Evolutionary conservation across 139 green algal genomes (phyloP), one percentile per base, ranked within the genome.

Genomic region (Eudorina sp.): DNA sequence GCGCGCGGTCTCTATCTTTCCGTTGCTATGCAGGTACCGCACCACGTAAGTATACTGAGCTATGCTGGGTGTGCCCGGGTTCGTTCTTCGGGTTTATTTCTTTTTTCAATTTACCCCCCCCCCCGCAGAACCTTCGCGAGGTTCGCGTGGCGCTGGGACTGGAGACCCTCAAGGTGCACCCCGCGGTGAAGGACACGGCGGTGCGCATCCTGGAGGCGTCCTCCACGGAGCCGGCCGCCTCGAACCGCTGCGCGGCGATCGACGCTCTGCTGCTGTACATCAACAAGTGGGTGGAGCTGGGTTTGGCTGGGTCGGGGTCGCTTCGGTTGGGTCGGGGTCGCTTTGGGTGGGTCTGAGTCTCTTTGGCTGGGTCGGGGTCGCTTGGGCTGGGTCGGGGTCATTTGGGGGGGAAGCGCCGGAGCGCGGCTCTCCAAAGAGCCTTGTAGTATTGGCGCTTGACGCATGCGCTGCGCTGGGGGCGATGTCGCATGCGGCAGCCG

Each of bases 211-310:
- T 88, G 46, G 83, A 88, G 83, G 83, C 18, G 8, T 16, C 19
- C 34, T 72, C 66, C 51, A 43, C 19, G 14, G 68, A 88, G 48
- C 23, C 83, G 18, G 83, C 83, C 9, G 83, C 6, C 25, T 16
- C 46, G 29, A 19, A 31, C 9, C 36, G 31, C 31, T 88, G 83
- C 53, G 68, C 48, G 0, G 83, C 83, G 38, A 19, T 6, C 25
- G 83, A 88, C 25, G 83, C 83, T 34, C 68, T 88, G 29, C 14
- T 81, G 14, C 36, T 38, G 18, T 78, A 88, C 83, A 51, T 87
- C 31, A 45, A 86, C 43, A 53, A 27, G 80, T 76, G 60, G 29
- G 79, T 55, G 40, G 27, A 29, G 27, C n/a, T 23, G 4, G 7
- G 29, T 66, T 23, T 34, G 55, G 23, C 29, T 7, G 55, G 55